These are phyloP conservation scores for Alloascoidea hylecoeti DNA, from an alignment of 805 yeast genomes.

Conservation along the genomic window DNA sequence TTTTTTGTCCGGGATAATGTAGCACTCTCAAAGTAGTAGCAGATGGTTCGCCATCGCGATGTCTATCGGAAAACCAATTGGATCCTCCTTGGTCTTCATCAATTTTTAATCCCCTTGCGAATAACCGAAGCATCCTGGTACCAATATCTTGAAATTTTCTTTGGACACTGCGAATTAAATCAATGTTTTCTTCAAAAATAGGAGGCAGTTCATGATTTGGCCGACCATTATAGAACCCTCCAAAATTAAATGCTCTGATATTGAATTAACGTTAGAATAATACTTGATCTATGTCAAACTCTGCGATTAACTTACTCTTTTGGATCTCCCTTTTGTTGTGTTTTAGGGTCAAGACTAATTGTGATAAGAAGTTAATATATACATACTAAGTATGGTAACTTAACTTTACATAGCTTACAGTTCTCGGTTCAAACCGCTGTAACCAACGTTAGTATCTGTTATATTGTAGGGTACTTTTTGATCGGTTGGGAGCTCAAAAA, in stretches of 20 bases:
- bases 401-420: no score
- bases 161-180: slow-evolving; percentile 19
- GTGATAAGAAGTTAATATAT: no score
- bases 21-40: slow-evolving; percentile 59
- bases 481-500: slow-evolving; percentile 34
- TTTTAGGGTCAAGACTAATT: slow-evolving; percentile 19
- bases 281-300: slow-evolving; percentile 18
- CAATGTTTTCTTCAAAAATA: slow-evolving; percentile 29
- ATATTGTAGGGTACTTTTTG: slow-evolving; percentile 38
- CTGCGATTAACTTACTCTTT: slow-evolving; percentile 20
- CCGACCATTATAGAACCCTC: slow-evolving; percentile 36
- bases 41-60: slow-evolving; percentile 31
- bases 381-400: no score
- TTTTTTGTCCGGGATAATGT: slow-evolving; percentile 52
- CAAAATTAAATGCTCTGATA: slow-evolving; percentile 64
- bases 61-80: slow-evolving; percentile 53
- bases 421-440: slow-evolving; percentile 40
- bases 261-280: no score
- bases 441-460: slow-evolving; percentile 44
- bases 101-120: slow-evolving; percentile 51
- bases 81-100: slow-evolving; percentile 36
- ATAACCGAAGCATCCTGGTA: slow-evolving; percentile 31
- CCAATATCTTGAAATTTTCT: slow-evolving; percentile 36
- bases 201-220: slow-evolving; percentile 32
- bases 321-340: slow-evolving; percentile 23